These are phyloP conservation scores for Leccinum barrowsii DNA, from an alignment of 768 basidiomycete species.

Conservation along the genomic window DNA sequence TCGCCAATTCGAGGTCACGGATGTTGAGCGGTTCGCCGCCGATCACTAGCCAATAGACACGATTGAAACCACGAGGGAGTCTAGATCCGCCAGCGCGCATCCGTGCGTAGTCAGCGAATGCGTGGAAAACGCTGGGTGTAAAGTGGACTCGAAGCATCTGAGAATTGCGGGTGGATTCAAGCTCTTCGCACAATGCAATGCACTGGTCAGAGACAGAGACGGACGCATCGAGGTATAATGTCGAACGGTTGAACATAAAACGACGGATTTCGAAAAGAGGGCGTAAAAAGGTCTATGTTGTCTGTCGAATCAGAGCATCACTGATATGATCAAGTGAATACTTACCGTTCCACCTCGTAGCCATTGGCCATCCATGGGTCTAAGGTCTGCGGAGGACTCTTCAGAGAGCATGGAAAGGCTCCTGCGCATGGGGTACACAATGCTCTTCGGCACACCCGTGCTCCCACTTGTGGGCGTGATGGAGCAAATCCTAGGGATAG, in stretches of 20 bases:
- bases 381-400: slow-evolving; percentile 8
- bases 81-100: slow-evolving; percentile 8
- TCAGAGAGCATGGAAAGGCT: slow-evolving; percentile 12
- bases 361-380: slow-evolving; percentile 16
- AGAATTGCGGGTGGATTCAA: slow-evolving; percentile 11
- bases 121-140: slow-evolving; percentile 16
- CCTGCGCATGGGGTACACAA: slow-evolving; percentile 16
- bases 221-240: slow-evolving; percentile 11
- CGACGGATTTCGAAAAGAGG: slow-evolving; percentile 18
- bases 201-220: slow-evolving; percentile 10
- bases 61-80: slow-evolving; percentile 14
- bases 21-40: slow-evolving; percentile 11
- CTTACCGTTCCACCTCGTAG: slow-evolving; percentile 12
- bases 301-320: background rate
- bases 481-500: slow-evolving; percentile 9
- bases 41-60: slow-evolving; percentile 17
- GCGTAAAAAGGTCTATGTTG: slow-evolving; percentile 11
- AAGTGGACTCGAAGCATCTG: slow-evolving; percentile 14
- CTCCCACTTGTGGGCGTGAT: slow-evolving; percentile 24
- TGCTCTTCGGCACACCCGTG: slow-evolving; percentile 20
- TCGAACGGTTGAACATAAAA: slow-evolving; percentile 17
- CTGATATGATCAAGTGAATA: background rate
- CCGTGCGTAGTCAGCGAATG: slow-evolving; percentile 13
- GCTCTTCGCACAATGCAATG: slow-evolving; percentile 8
- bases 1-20: slow-evolving; percentile 12